A percentile compares a stretch with the other conserved stretches of the same genome.
These are phyloP conservation scores for Knoxia roxburghii DNA, from an alignment of 257 asterid species.

Conservation along the genomic window DNA sequence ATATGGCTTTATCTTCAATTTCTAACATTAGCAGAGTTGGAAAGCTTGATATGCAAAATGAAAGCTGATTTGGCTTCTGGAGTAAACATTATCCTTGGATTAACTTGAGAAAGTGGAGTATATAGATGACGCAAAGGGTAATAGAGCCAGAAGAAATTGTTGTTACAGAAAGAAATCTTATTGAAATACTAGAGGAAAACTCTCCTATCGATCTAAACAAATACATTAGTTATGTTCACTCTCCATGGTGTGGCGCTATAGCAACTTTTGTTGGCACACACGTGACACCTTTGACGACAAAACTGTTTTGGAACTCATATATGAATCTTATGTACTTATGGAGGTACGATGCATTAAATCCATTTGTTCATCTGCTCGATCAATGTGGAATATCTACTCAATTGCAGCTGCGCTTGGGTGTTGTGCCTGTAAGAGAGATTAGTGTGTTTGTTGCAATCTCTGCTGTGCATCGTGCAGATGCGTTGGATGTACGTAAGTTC, in stretches of 20 bases:
- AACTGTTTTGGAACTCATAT: constrained; percentile 67
- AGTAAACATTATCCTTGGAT: not conserved
- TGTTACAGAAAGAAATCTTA: constrained; percentile 54
- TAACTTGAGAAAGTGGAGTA: not conserved
- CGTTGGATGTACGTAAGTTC: constrained; percentile 79
- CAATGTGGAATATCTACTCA: constrained; percentile 57
- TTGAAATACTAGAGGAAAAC: constrained; percentile 71
- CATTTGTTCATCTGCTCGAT: constrained; percentile 79
- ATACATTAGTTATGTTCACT: constrained; percentile 59
- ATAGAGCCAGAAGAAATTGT: constrained; percentile 30
- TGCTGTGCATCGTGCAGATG: constrained; percentile 71
- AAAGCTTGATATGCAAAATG: not conserved
- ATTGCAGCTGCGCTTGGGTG: constrained; percentile 77
- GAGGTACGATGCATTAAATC: constrained; percentile 72
- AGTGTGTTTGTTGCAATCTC: constrained; percentile 82
- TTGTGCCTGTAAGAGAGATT: constrained; percentile 83
- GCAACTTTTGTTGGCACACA: constrained; percentile 91
- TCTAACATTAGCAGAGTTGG: not conserved
- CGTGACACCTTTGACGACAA: constrained; percentile 82
- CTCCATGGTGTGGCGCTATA: constrained; percentile 85
- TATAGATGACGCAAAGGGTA: not conserved
- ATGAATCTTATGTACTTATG: constrained; percentile 92
- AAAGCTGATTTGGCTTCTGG: constrained; percentile 6
- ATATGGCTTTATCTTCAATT: not conserved
- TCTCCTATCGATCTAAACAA: constrained; percentile 53